Base-by-base conservation (phyloP, 345 rosid species). In the Camelina laxa region DNA sequence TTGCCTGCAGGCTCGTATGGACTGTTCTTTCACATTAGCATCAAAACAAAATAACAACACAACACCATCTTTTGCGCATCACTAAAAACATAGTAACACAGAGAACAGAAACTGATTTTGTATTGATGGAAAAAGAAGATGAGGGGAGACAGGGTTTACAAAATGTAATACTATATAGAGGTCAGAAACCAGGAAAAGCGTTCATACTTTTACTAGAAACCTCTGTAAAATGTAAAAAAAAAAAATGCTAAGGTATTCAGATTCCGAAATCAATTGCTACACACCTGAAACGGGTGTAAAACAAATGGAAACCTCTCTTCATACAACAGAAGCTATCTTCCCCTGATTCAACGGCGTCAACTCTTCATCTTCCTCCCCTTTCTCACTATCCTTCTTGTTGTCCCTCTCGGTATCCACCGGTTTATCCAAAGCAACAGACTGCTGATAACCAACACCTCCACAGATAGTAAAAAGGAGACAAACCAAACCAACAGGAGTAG, bases 391-490 rank as follows among this genome's bases (percentile, higher is more conserved):
- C 13, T 62, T 62, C 67, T 41, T 24, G 21, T 24, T 62, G 12
- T 41, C 67, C n/a, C 42, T 62, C n/a, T 63, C 68, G 9, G 6
- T 63, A 6, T 22, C 51, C 9, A 15, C 22, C 0, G 68, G 54
- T 63, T 44, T 76, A 36, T 79, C 50, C 66, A 80, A 81, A 49
- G 90, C 86, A 22, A 95, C 99, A 2, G 98, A 92, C 80, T 95
- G 99, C 84, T 95, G 99, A 82, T 95, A 95, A 69, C 87, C 84
- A 82, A 95, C 86, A 2, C 99, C 99, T 57, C 99, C 99, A 14
- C 87, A 67, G 56, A 95, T 84, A 0, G 99, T 95, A 73, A 92
- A 70, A 55, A 93, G 87, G 35, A 95, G 93, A 82, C 98, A 90
- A 73, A 92, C 76, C 81, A 95, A 82, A 41, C 99, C 99, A 69